A percentile compares a stretch with the other conserved stretches of the same genome.
Evolutionary conservation across 2,329 filamentous ascomycete genomes (phyloP).

Genomic region (Pseudocercospora crystallina): DNA sequence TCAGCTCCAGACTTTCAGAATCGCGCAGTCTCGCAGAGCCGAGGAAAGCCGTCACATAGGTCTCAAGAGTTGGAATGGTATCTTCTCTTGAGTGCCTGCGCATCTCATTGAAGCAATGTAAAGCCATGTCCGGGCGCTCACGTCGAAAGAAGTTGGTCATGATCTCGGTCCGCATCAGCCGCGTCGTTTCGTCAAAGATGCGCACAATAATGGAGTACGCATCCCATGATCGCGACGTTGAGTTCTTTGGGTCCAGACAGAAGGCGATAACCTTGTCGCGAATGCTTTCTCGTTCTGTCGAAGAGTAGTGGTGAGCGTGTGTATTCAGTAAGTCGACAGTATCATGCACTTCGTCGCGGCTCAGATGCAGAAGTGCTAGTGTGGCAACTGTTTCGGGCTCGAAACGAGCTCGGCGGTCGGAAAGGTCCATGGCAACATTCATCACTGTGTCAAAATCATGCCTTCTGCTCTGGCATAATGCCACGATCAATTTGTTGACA

Average conservation of each 20-base stretch:
- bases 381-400: constrained; percentile 72
- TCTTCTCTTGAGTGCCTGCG: constrained; percentile 66
- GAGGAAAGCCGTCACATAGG: constrained; percentile 76
- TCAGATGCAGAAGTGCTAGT: constrained; percentile 72
- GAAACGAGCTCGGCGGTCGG: constrained; percentile 67
- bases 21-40: constrained; percentile 55
- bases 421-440: constrained; percentile 69
- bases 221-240: constrained; percentile 64
- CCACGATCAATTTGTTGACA: constrained; percentile 70
- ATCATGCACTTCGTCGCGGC: constrained; percentile 73
- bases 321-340: constrained; percentile 79
- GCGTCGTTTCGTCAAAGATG: constrained; percentile 64
- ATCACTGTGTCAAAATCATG: constrained; percentile 71
- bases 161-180: constrained; percentile 64
- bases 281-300: constrained; percentile 66
- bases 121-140: constrained; percentile 78
- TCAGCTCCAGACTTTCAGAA: constrained; percentile 65
- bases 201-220: constrained; percentile 58
- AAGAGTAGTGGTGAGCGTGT: constrained; percentile 69
- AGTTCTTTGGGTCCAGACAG: constrained; percentile 62
- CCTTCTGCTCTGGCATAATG: constrained; percentile 61
- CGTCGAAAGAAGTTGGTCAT: constrained; percentile 84
- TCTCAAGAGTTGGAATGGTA: constrained; percentile 67
- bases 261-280: constrained; percentile 66
- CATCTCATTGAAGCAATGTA: constrained; percentile 89